phyloP scores from a whole-genome alignment of 371 early-diverging fungal genomes.

The Nematocida ironsii region DNA sequence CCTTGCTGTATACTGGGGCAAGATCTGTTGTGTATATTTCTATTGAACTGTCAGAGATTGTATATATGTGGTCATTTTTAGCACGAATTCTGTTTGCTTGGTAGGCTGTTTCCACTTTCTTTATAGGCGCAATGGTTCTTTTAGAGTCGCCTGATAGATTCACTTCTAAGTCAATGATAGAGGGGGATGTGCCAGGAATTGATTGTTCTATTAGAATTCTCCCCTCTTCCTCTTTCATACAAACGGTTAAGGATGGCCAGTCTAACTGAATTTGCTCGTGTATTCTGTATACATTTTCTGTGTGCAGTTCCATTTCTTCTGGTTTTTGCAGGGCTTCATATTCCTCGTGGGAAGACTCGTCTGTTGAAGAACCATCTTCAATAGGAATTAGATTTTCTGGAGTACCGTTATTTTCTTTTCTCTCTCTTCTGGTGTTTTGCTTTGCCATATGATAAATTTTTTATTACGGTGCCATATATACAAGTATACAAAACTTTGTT shows the following conservation, averaged over 20 bases:
- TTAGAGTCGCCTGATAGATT: background rate
- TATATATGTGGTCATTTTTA: background rate
- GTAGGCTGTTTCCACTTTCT: background rate
- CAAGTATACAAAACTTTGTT: too few species aligned
- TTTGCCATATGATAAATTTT: conserved; percentile 17
- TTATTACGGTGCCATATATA: background rate
- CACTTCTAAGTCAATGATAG: background rate
- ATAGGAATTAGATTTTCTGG: background rate
- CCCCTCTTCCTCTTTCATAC: conserved; percentile 5
- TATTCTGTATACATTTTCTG: conserved; percentile 19
- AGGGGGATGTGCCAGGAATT: background rate
- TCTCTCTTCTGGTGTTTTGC: conserved; percentile 18
- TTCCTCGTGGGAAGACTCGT: conserved; percentile 6
- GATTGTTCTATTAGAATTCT: conserved; percentile 18
- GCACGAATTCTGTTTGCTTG: conserved; percentile 31
- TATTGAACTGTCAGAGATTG: conserved; percentile 9
- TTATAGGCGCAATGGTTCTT: background rate
- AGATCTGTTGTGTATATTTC: background rate
- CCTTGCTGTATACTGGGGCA: too few species aligned
- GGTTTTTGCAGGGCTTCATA: conserved; percentile 10
- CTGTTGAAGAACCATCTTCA: background rate
- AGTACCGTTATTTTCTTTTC: background rate
- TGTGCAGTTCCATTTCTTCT: conserved; percentile 36
- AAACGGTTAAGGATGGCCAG: conserved; percentile 44
- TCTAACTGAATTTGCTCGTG: conserved; percentile 44